Evolutionary conservation across 2,329 filamentous ascomycete genomes (phyloP).

Genomic region (Alternaria sp.): DNA sequence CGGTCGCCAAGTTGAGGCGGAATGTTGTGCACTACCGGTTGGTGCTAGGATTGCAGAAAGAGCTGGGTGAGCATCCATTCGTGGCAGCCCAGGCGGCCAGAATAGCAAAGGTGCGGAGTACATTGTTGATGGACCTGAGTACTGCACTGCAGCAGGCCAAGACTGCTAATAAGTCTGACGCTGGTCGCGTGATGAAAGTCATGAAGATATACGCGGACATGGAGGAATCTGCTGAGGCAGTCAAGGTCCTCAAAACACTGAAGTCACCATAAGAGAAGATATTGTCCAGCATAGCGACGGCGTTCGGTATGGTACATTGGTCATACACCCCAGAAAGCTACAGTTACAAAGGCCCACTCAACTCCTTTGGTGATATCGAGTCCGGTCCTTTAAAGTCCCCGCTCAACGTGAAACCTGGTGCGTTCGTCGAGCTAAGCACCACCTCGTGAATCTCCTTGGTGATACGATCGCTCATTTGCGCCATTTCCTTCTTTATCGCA

Average conservation of each 20-base stretch:
- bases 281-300: conserved; percentile 54
- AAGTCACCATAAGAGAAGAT: conserved; percentile 22
- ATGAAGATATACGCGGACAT: conserved; percentile 67
- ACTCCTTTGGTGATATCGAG: conserved; percentile 49
- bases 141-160: conserved; percentile 66
- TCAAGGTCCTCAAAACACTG: conserved; percentile 60
- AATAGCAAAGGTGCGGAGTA: conserved; percentile 64
- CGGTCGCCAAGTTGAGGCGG: conserved; percentile 56
- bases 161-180: conserved; percentile 45
- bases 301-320: conserved; percentile 50
- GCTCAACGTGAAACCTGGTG: conserved; percentile 84
- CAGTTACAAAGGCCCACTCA: conserved; percentile 42
- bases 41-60: conserved; percentile 58
- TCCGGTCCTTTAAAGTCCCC: conserved; percentile 70
- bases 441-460: conserved; percentile 77
- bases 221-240: conserved; percentile 64
- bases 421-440: conserved; percentile 84
- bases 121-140: conserved; percentile 69
- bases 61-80: conserved; percentile 68
- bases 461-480: conserved; percentile 66
- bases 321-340: conserved; percentile 36
- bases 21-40: conserved; percentile 65
- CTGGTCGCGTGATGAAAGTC: conserved; percentile 59
- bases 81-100: conserved; percentile 63
- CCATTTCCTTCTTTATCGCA: conserved; percentile 78